Conservation (phyloP, 2,329 filamentous ascomycete genomes). For the Aspergillus pseudotamarii region DNA sequence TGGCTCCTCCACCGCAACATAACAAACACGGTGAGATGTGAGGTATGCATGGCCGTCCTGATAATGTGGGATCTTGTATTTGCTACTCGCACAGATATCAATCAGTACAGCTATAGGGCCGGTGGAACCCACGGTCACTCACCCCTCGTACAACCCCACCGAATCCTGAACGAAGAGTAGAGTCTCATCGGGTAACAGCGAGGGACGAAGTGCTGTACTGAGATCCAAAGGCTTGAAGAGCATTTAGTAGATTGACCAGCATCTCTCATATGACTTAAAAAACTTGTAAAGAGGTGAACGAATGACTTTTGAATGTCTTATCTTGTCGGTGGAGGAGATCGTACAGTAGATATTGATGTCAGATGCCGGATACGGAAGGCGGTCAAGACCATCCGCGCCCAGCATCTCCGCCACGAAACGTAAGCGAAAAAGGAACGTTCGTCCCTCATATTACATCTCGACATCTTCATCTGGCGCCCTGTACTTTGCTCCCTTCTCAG, state of each 20-base stretch:
- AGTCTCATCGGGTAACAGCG: constrained; percentile 89
- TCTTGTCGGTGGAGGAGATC: not conserved
- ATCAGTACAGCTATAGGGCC: constrained; percentile 12
- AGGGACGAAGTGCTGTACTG: constrained; percentile 92
- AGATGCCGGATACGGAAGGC: constrained; percentile 12
- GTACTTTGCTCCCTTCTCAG: not conserved
- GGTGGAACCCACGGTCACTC: constrained; percentile 42
- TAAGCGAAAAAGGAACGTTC: constrained; percentile 7
- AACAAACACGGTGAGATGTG: constrained; percentile 93
- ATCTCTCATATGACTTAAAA: constrained; percentile 19
- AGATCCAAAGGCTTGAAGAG: constrained; percentile 95
- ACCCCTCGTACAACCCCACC: constrained; percentile 97
- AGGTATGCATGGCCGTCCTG: constrained; percentile 96
- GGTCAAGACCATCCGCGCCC: constrained; percentile 1
- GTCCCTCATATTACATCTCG: not conserved
- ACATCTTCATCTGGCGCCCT: not conserved
- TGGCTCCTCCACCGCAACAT: constrained; percentile 86
- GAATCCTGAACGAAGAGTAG: constrained; percentile 96
- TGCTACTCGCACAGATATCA: constrained; percentile 57
- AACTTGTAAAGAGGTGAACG: constrained; percentile 16
- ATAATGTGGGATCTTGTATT: constrained; percentile 90
- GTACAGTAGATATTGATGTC: constrained; percentile 13
- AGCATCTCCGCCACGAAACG: constrained; percentile 14
- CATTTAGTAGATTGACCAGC: constrained; percentile 69
- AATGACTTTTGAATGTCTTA: constrained; percentile 1